Base-by-base conservation (phyloP, 352 stramenopile genomes). In the Pythium aphanidermatum region DNA sequence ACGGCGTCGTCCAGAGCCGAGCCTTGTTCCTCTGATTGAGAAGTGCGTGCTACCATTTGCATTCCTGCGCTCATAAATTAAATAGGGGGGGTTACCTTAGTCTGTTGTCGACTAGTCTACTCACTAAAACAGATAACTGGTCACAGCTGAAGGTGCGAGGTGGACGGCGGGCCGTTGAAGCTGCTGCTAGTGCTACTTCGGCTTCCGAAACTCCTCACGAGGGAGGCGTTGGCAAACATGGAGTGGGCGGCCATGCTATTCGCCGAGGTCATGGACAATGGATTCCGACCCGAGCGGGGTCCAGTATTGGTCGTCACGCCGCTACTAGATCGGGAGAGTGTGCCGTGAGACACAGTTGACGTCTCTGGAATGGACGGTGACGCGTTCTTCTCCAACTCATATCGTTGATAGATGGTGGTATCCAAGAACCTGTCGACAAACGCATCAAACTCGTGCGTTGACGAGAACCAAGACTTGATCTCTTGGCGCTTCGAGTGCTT, bases 381-480 rank as follows among this genome's bases (percentile, higher is more conserved):
- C 28, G 41, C 41, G 4, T 16, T 31, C 39, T 37, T 28, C 23
- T n/a, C 24, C 43, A 38, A 27, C 20, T 75, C 64, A 23, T 74
- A 83, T 25, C 47, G 52, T 24, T 66, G 27, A 17, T 81, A 72
- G 32, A 88, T 55, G 7, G 68, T 49, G 8, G 74, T 71, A 14
- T 63, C 64, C 13, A 76, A 46, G 26, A 91, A 88, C n/a, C 70
- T 72, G 41, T 87, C 68, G n/a, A 86, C 75, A 31, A 84, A 91
- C 28, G 71, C 67, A 43, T 91, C 79, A 32, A 84, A 87, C 17
- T 91, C 79, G 55, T 91, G 79, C 10, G 75, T 84, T 2, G 75
- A 88, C 30, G 76, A 88, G 32, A 91, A 91, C 79, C 79, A 91
- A 27, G 79, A 75, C 59, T 86, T 86, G 60, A 91, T 78, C 53